These are phyloP conservation scores for Aaosphaeria pasadenensis DNA, from an alignment of 2,329 filamentous ascomycete species.

Conservation along the genomic window DNA sequence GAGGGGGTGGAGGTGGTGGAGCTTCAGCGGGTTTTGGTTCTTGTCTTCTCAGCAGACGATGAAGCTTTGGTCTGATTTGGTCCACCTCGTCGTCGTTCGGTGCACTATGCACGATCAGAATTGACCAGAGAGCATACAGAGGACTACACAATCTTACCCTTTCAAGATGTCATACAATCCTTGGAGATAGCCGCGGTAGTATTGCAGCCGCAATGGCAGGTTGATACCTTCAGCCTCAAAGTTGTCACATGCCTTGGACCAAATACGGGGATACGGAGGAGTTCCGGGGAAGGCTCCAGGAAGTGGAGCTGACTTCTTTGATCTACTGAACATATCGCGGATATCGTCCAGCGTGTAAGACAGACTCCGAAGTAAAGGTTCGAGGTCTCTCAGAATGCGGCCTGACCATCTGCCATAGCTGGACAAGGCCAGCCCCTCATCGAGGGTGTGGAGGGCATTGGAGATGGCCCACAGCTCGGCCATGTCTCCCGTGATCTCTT, in stretches of 20 bases:
- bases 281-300: conserved; percentile 37
- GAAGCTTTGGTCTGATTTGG: conserved; percentile 23
- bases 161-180: conserved; percentile 42
- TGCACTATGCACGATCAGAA: not conserved
- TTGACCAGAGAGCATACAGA: not conserved
- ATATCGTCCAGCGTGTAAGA: conserved; percentile 52
- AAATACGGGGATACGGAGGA: conserved; percentile 47
- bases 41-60: conserved; percentile 34
- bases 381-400: conserved; percentile 47
- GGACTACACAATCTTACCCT: conserved; percentile 37
- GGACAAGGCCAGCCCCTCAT: conserved; percentile 41
- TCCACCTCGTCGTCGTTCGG: conserved; percentile 15
- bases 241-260: conserved; percentile 48
- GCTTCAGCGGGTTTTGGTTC: conserved; percentile 15
- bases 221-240: conserved; percentile 47
- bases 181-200: conserved; percentile 50
- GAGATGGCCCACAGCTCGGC: conserved; percentile 56
- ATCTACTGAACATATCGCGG: conserved; percentile 39
- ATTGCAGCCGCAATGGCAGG: conserved; percentile 47
- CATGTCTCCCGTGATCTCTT: conserved; percentile 54
- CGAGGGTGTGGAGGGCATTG: conserved; percentile 47
- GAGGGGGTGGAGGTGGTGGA: not conserved
- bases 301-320: conserved; percentile 21
- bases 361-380: conserved; percentile 48
- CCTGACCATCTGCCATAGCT: conserved; percentile 33